A percentile compares a stretch with the other conserved stretches of the same genome.
Evolutionary conservation across 208 protist genomes (phyloP).

Genomic region (Endotrypanum monterogeii): DNA sequence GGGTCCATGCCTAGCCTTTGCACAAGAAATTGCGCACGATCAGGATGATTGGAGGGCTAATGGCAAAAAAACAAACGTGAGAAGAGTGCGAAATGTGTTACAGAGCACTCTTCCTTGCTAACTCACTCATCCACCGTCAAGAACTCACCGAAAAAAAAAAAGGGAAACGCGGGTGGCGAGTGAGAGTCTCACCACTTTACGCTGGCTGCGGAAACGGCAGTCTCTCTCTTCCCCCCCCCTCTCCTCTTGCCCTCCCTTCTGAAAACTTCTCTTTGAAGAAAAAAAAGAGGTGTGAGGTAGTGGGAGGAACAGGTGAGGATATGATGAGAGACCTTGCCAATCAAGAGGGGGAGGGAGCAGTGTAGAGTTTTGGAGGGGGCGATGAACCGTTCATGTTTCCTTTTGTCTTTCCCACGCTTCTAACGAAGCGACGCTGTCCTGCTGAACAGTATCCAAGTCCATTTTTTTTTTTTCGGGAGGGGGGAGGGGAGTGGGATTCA

Average conservation of each 20-base stretch:
- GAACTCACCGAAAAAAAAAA: too few species aligned
- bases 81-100: neutral
- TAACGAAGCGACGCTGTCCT: too few species aligned
- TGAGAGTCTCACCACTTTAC: too few species aligned
- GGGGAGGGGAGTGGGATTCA: too few species aligned
- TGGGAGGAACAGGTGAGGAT: neutral
- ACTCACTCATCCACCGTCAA: too few species aligned
- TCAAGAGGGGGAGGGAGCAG: neutral
- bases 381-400: too few species aligned
- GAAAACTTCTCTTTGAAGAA: neutral
- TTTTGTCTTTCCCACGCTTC: too few species aligned
- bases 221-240: too few species aligned
- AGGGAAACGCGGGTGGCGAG: neutral
- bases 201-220: neutral
- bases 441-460: too few species aligned
- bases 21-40: neutral
- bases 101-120: too few species aligned
- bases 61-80: neutral
- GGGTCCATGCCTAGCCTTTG: constrained; percentile 22
- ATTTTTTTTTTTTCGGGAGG: too few species aligned
- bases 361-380: neutral
- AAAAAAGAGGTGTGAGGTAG: neutral
- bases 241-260: neutral
- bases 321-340: neutral
- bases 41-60: neutral